Evolutionary conservation across 106 monocot genomes (phyloP), one percentile per base, ranked within the genome.

Genomic region (Apostasia ramifera): DNA sequence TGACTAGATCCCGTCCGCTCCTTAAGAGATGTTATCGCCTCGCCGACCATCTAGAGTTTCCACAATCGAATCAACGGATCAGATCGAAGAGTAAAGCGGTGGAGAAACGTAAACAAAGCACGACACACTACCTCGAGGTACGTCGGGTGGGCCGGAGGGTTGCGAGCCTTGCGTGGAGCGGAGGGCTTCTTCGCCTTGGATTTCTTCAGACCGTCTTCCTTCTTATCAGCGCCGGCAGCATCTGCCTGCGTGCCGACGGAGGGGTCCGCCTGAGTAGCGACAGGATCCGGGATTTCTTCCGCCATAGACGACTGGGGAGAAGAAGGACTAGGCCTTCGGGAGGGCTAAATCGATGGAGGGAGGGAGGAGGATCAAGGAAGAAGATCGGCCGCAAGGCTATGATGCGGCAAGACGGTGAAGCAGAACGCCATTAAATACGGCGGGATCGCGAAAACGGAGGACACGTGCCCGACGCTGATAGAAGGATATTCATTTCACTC

Each of bases 1-100:
- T 79, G 78, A 80, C 94, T 94, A 46, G 94, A 94, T 42, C 94
- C 94, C 2, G 87, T 80, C 64, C 82, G 75, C 78, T 94, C 94
- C 73, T 94, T 94, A 59, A 94, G 53, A 2, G 84, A 50, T 0
- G 61, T 15, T n/a, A 94, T 79, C 68, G 94, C 90, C 59, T 94
- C 94, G 11, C 53, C 68, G 40, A 94, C 74, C 94, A 94, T 94
- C 94, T 94, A 61, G 8, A 1, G 47, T 46, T 38, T 8, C 46
- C 11, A 0, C 2, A 40, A 12, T 7, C 9, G 38, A 4, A 11
- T 4, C 5, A 54, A 13, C 10, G 4, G 10, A 39, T 11, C 4
- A 9, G 38, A 53, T 40, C 40, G 39, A 13, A 41, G 38, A 40
- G 5, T 41, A 41, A 53, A 53, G 10, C n/a, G n/a, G 14, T 3